Percentiles rank a stretch among this genome's conserved stretches.
phyloP scores from a whole-genome alignment of 2,329 filamentous ascomycete genomes.

The Aspergillus eucalypticola region DNA sequence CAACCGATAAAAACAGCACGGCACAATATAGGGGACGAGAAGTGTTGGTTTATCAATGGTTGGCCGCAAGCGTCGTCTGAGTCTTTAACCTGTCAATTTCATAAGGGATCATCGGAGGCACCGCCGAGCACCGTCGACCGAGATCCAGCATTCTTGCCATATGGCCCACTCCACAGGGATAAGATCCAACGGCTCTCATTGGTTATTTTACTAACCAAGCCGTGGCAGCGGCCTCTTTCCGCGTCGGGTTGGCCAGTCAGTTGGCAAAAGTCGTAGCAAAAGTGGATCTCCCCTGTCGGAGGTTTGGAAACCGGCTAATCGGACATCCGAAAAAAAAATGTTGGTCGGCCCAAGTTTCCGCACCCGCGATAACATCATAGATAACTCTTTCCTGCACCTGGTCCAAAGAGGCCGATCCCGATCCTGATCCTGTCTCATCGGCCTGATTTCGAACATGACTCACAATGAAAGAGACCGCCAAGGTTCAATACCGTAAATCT shows the following conservation, averaged over 20 bases:
- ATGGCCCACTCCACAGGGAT: not conserved
- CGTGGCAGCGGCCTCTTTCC: slow-evolving; percentile 1
- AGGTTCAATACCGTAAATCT: not conserved
- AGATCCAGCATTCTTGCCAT: not conserved
- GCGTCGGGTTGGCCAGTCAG: not conserved
- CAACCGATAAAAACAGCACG: not conserved
- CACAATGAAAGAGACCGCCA: not conserved
- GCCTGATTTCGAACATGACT: not conserved
- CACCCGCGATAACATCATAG: not conserved
- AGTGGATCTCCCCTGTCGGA: slow-evolving; percentile 9
- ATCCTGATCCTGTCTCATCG: not conserved
- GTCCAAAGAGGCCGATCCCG: not conserved
- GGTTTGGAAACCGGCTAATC: not conserved
- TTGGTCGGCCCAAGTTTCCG: not conserved
- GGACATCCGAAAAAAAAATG: slow-evolving; percentile 6
- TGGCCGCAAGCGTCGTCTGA: not conserved
- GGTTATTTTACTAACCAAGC: not conserved
- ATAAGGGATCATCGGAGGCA: slow-evolving; percentile 12
- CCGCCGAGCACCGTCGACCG: slow-evolving; percentile 10
- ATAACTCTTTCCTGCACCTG: not conserved
- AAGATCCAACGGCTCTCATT: not conserved
- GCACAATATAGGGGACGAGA: not conserved
- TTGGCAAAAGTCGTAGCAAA: not conserved
- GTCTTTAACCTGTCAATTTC: slow-evolving; percentile 5
- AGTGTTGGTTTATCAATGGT: not conserved